phyloP scores from a whole-genome alignment of 2,329 filamentous ascomycete genomes.

The Verticillium albo-atrum region DNA sequence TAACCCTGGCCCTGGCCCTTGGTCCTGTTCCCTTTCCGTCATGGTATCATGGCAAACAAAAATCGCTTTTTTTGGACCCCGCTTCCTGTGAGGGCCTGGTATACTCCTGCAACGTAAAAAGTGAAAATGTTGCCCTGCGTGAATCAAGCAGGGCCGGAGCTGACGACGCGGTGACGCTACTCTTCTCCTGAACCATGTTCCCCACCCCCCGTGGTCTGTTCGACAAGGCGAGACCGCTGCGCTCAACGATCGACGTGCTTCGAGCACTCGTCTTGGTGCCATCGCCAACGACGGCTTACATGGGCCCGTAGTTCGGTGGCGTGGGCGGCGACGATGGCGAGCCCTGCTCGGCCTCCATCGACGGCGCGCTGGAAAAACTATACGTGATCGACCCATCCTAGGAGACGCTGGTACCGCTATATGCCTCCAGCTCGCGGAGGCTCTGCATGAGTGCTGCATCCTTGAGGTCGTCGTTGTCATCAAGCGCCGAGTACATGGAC shows the following conservation, averaged over 20 bases:
- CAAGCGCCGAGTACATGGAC: conserved; percentile 6
- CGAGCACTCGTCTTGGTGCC: neutral
- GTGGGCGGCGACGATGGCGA: neutral
- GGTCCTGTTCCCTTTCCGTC: neutral
- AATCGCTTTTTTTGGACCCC: conserved; percentile 1
- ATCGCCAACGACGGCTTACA: neutral
- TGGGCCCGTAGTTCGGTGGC: neutral
- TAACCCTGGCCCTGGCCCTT: too few species aligned
- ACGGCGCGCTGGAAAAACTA: neutral
- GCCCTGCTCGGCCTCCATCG: neutral
- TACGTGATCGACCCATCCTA: neutral
- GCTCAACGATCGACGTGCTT: neutral
- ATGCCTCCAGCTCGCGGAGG: conserved; percentile 11
- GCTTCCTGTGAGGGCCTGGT: neutral
- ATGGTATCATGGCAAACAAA: conserved; percentile 4
- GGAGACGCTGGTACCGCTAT: conserved; percentile 7
- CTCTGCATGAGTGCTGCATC: conserved; percentile 13
- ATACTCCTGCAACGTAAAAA: neutral
- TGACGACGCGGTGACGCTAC: neutral
- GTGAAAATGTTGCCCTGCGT: neutral
- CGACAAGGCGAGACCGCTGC: neutral
- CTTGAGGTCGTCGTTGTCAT: conserved; percentile 9
- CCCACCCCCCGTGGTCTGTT: neutral
- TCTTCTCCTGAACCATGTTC: neutral
- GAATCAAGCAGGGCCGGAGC: neutral